Conservation (phyloP, 2,329 filamentous ascomycete species). For the Pyrenophora teres region DNA sequence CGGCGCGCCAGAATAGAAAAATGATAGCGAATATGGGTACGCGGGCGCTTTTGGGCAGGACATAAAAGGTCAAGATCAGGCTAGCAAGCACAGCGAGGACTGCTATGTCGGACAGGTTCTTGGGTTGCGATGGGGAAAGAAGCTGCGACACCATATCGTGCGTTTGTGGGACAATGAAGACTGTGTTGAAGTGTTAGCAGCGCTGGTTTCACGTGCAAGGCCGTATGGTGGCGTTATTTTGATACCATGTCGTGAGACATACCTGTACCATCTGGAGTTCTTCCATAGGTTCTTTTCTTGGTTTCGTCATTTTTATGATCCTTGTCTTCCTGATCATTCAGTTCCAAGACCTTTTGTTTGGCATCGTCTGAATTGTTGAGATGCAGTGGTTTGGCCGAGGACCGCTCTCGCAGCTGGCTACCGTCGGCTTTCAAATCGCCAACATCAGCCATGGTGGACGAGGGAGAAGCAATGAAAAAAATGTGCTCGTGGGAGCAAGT, state of each 20-base stretch:
- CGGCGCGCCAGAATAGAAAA: conserved; percentile 90
- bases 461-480: conserved; percentile 18
- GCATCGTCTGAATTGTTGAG: conserved; percentile 44
- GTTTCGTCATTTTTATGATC: conserved; percentile 56
- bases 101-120: conserved; percentile 84
- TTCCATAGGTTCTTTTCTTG: conserved; percentile 81
- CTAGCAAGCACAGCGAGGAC: conserved; percentile 78
- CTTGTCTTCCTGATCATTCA: conserved; percentile 57
- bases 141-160: conserved; percentile 99
- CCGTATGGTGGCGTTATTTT: background rate
- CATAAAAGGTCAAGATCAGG: conserved; percentile 75
- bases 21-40: conserved; percentile 78
- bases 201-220: background rate
- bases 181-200: conserved; percentile 55
- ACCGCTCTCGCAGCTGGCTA: conserved; percentile 39
- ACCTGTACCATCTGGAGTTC: conserved; percentile 90
- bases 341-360: conserved; percentile 54
- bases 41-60: conserved; percentile 70
- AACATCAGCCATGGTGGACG: conserved; percentile 35
- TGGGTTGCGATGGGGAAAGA: conserved; percentile 90
- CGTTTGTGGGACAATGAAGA: conserved; percentile 93
- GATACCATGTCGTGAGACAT: conserved; percentile 46
- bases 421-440: conserved; percentile 28
- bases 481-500: conserved; percentile 20
- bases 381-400: conserved; percentile 36